Conservation (phyloP, 2,329 filamentous ascomycete genomes). For the Ophiosphaerella herpotricha region DNA sequence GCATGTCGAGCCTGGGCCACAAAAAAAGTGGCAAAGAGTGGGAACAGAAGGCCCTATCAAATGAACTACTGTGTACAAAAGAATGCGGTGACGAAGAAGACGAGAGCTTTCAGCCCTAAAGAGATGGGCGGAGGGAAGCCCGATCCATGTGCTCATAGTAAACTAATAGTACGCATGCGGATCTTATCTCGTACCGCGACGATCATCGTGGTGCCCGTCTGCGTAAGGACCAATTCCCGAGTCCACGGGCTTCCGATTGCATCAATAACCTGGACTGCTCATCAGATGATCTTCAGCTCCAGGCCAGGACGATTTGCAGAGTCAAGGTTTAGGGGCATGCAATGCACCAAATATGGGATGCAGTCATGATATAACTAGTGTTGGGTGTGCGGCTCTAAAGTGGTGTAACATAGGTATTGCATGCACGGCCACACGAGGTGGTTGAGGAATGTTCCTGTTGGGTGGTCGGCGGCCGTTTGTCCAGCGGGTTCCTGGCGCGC, state of each 20-base stretch:
- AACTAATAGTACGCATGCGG: not conserved
- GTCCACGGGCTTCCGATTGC: slow-evolving; percentile 8
- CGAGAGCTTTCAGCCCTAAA: not conserved
- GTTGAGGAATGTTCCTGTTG: slow-evolving; percentile 12
- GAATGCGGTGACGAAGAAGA: not conserved
- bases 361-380: slow-evolving; percentile 8
- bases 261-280: slow-evolving; percentile 14
- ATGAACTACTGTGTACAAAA: too few species aligned
- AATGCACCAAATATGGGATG: slow-evolving; percentile 6
- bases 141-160: not conserved
- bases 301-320: slow-evolving; percentile 10
- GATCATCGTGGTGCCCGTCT: slow-evolving; percentile 13
- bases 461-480: slow-evolving; percentile 8
- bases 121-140: not conserved
- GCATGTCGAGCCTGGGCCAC: too few species aligned
- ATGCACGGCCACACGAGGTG: slow-evolving; percentile 1
- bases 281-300: slow-evolving; percentile 20
- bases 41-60: too few species aligned
- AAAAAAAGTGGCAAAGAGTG: too few species aligned
- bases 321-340: not conserved
- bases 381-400: slow-evolving; percentile 13
- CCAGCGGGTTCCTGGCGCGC: slow-evolving; percentile 3
- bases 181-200: slow-evolving; percentile 6
- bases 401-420: slow-evolving; percentile 13
- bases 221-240: slow-evolving; percentile 10